Conservation (phyloP, 2,329 filamentous ascomycete genomes). For the Sclerotinia trifoliorum region DNA sequence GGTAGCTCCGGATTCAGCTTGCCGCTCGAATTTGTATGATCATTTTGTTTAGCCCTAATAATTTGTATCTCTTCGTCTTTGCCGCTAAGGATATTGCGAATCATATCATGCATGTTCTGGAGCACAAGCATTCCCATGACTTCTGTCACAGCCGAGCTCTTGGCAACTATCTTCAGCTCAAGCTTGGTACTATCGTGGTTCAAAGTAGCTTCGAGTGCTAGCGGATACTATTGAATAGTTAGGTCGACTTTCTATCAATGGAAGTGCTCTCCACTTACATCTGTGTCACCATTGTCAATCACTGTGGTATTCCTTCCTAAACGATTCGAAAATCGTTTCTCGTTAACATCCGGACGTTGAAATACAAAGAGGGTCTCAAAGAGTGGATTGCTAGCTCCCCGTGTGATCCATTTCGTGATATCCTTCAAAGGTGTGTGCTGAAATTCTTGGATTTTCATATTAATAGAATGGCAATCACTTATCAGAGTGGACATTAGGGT, state of each 20-base stretch:
- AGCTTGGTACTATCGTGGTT: constrained; percentile 48
- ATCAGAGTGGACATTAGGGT: constrained; percentile 62
- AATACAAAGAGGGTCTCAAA: constrained; percentile 86
- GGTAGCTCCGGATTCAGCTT: no score
- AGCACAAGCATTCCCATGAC: constrained; percentile 44
- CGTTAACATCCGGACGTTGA: constrained; percentile 51
- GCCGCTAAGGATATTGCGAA: constrained; percentile 24
- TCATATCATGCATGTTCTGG: constrained; percentile 42
- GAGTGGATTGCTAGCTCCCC: constrained; percentile 51
- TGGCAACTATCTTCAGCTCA: constrained; percentile 58
- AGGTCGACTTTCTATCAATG: constrained; percentile 19
- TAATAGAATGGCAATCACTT: constrained; percentile 66
- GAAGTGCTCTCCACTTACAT: constrained; percentile 38
- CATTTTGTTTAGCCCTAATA: neutral
- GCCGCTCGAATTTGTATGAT: neutral
- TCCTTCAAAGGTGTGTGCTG: constrained; percentile 78
- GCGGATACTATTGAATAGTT: constrained; percentile 45
- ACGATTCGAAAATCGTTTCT: constrained; percentile 33
- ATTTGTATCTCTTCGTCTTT: neutral
- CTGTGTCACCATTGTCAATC: constrained; percentile 46
- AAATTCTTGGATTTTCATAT: constrained; percentile 64
- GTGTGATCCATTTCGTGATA: constrained; percentile 74
- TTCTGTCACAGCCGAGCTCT: constrained; percentile 45
- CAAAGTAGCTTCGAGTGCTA: constrained; percentile 73
- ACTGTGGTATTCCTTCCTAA: constrained; percentile 57